phyloP scores from a whole-genome alignment of 1,139 yeast genomes.

The Oligophagozyma castellii region DNA sequence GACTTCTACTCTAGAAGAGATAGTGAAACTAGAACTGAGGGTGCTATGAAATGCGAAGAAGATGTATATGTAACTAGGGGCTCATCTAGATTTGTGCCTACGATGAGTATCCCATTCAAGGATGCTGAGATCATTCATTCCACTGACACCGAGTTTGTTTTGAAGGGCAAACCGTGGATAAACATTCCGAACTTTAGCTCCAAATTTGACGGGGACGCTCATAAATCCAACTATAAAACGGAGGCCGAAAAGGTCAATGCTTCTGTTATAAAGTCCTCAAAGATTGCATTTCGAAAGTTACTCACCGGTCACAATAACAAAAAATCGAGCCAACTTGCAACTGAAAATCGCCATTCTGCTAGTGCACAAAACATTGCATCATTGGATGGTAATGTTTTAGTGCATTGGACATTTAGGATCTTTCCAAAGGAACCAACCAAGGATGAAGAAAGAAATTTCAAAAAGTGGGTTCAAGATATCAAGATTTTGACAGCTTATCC shows the following conservation, averaged over 20 bases:
- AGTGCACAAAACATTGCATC: not conserved
- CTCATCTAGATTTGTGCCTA: not conserved
- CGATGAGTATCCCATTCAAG: not conserved
- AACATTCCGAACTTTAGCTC: too few relatives aligned
- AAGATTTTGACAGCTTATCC: constrained; percentile 4
- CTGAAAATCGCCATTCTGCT: not conserved
- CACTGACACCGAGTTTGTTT: not conserved
- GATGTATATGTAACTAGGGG: not conserved
- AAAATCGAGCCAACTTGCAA: not conserved
- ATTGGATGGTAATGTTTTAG: not conserved
- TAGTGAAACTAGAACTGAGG: not conserved
- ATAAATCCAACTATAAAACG: not conserved
- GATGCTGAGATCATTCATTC: not conserved
- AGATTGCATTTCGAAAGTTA: not conserved
- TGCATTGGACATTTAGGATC: not conserved
- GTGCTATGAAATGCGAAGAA: not conserved
- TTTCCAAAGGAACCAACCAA: not conserved
- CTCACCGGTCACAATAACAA: not conserved
- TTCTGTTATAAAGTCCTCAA: not conserved
- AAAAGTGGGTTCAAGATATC: constrained; percentile 10
- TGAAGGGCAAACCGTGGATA: not conserved
- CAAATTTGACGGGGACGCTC: not conserved
- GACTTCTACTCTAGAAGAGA: too few relatives aligned
- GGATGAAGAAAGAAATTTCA: constrained; percentile 4
- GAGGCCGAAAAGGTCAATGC: not conserved